Conservation (phyloP, 768 basidiomycete species). For the Termitomyces sp. region DNA sequence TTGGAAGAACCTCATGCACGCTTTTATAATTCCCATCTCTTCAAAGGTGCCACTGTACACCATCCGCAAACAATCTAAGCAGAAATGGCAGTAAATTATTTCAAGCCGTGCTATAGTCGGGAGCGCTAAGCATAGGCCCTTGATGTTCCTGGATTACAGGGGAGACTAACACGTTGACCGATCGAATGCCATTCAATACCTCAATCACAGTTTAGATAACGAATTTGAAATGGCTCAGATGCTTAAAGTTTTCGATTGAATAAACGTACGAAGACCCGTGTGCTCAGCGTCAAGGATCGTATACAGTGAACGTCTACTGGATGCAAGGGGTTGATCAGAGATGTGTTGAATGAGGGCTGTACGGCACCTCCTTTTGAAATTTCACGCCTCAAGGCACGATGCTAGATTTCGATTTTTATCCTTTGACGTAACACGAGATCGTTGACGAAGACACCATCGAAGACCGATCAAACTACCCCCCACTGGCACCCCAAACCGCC, state of each 20-base stretch:
- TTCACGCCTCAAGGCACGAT: neutral
- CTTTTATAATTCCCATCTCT: neutral
- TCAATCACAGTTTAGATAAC: neutral
- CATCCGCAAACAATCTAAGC: neutral
- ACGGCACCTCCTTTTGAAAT: neutral
- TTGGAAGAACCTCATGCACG: neutral
- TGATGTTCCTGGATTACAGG: neutral
- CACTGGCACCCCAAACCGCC: constrained; percentile 16
- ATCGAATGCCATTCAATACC: neutral
- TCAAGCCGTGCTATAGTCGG: neutral
- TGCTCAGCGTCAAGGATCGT: neutral
- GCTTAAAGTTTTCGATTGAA: too few species aligned
- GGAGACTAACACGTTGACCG: neutral
- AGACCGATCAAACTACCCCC: constrained; percentile 1
- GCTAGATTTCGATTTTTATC: neutral
- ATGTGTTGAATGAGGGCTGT: too few species aligned
- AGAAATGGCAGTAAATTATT: neutral
- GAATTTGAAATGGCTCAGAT: neutral
- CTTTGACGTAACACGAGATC: constrained; percentile 1
- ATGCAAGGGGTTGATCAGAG: neutral
- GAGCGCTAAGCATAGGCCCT: too few species aligned
- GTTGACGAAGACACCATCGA: neutral
- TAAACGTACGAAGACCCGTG: neutral
- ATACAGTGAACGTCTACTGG: neutral
- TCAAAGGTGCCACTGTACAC: neutral